Conservation (phyloP, 2,329 filamentous ascomycete genomes). For the Hymenoscyphus fructigenus region DNA sequence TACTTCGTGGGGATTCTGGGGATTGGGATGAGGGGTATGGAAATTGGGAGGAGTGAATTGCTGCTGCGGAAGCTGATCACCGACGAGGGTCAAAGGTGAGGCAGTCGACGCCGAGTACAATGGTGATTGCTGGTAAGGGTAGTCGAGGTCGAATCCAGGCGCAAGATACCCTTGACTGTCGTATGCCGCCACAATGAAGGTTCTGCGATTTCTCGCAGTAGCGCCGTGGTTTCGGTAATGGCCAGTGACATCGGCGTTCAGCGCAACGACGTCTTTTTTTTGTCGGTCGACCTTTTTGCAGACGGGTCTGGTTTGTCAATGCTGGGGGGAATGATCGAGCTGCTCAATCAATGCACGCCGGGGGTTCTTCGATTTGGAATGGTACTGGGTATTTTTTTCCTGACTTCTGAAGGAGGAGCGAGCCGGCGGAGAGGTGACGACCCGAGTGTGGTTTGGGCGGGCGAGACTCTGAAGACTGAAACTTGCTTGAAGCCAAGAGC, state of each 20-base stretch:
- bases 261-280: background rate
- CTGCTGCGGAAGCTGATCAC: constrained; percentile 23
- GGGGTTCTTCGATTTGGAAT: background rate
- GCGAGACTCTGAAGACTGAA: constrained; percentile 23
- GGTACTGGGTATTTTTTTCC: background rate
- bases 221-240: constrained; percentile 17
- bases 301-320: background rate
- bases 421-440: constrained; percentile 19
- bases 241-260: constrained; percentile 29
- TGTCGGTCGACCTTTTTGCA: background rate
- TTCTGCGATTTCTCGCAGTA: constrained; percentile 33
- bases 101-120: constrained; percentile 32
- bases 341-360: background rate
- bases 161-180: constrained; percentile 33
- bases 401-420: constrained; percentile 5
- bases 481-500: constrained; percentile 19
- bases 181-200: constrained; percentile 35
- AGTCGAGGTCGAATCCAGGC: constrained; percentile 31
- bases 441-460: constrained; percentile 20
- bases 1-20: constrained; percentile 15
- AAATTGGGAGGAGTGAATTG: constrained; percentile 30
- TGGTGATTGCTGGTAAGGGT: constrained; percentile 31
- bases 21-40: constrained; percentile 15
- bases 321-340: background rate
- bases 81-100: constrained; percentile 32